These are phyloP conservation scores for Leptomonas pyrrhocoris DNA, from an alignment of 208 protist species.

Conservation along the genomic window DNA sequence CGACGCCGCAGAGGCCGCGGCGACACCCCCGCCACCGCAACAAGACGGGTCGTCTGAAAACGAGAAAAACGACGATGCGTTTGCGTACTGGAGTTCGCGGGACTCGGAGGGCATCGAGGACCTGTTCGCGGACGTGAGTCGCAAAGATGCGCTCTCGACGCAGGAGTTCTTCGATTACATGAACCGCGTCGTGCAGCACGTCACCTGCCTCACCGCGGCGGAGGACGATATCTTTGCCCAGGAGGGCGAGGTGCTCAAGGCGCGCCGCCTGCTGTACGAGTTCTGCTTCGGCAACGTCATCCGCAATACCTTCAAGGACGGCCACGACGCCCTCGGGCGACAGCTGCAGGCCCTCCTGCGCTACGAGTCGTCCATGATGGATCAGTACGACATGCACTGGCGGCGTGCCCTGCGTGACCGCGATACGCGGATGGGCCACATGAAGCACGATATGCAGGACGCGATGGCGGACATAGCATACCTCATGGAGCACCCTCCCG, in stretches of 20 bases:
- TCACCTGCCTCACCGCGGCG: conserved; percentile 55
- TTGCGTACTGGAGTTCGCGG: conserved; percentile 37
- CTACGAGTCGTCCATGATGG: conserved; percentile 50
- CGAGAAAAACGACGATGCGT: neutral
- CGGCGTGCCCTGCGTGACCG: conserved; percentile 53
- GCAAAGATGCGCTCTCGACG: conserved; percentile 26
- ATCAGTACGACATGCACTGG: conserved; percentile 76
- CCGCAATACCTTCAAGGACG: conserved; percentile 32
- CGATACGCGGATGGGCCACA: conserved; percentile 48
- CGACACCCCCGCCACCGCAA: neutral
- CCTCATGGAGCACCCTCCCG: conserved; percentile 48
- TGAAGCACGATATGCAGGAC: conserved; percentile 66
- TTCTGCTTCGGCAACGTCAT: conserved; percentile 72
- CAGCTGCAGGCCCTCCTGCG: conserved; percentile 47
- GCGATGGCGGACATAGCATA: conserved; percentile 74
- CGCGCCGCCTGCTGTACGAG: conserved; percentile 67
- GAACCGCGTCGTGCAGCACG: conserved; percentile 65
- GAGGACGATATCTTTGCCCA: conserved; percentile 52
- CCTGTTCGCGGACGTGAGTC: conserved; percentile 48
- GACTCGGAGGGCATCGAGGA: conserved; percentile 45
- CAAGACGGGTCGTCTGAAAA: neutral
- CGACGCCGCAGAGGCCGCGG: neutral
- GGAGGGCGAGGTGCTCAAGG: conserved; percentile 82
- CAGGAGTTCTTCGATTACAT: conserved; percentile 74
- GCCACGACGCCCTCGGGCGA: conserved; percentile 39